Conservation (phyloP, 2,329 filamentous ascomycete species). For the Exserohilum rostratum region DNA sequence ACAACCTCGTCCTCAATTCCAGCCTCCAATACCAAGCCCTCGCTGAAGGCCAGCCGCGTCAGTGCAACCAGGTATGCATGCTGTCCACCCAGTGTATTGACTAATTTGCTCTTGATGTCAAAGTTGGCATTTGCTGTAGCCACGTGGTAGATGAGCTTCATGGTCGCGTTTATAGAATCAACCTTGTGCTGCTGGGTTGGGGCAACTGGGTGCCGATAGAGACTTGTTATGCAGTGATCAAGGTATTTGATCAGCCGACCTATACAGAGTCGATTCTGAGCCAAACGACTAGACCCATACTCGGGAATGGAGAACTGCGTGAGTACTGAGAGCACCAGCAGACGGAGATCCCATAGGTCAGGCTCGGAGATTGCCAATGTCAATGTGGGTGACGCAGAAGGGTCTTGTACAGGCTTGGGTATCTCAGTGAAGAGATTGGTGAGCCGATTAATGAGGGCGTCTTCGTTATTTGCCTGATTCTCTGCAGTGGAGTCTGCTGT, state of each 20-base stretch:
- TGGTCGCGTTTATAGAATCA: slow-evolving; percentile 63
- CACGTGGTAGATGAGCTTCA: slow-evolving; percentile 66
- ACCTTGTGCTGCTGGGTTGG: slow-evolving; percentile 51
- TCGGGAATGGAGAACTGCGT: slow-evolving; percentile 64
- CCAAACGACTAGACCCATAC: slow-evolving; percentile 70
- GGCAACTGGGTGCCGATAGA: slow-evolving; percentile 55
- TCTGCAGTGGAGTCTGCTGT: slow-evolving; percentile 52
- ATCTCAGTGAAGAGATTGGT: slow-evolving; percentile 67
- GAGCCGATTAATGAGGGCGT: slow-evolving; percentile 65
- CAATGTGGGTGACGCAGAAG: slow-evolving; percentile 4
- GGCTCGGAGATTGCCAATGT: slow-evolving; percentile 23
- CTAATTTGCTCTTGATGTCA: slow-evolving; percentile 74
- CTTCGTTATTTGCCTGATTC: slow-evolving; percentile 48
- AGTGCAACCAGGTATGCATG: slow-evolving; percentile 84
- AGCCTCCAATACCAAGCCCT: slow-evolving; percentile 76
- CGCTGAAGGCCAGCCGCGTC: slow-evolving; percentile 83
- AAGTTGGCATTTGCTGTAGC: slow-evolving; percentile 66
- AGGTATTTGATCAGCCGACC: slow-evolving; percentile 77
- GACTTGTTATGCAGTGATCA: slow-evolving; percentile 70
- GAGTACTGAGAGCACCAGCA: slow-evolving; percentile 55
- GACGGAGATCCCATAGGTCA: slow-evolving; percentile 54
- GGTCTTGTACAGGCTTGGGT: slow-evolving; percentile 46
- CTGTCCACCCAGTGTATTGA: slow-evolving; percentile 70
- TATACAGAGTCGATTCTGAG: slow-evolving; percentile 70
- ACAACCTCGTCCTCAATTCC: slow-evolving; percentile 79